Evolutionary conservation across 768 basidiomycete species (phyloP).

Genomic region (Lentinula guzmanii): DNA sequence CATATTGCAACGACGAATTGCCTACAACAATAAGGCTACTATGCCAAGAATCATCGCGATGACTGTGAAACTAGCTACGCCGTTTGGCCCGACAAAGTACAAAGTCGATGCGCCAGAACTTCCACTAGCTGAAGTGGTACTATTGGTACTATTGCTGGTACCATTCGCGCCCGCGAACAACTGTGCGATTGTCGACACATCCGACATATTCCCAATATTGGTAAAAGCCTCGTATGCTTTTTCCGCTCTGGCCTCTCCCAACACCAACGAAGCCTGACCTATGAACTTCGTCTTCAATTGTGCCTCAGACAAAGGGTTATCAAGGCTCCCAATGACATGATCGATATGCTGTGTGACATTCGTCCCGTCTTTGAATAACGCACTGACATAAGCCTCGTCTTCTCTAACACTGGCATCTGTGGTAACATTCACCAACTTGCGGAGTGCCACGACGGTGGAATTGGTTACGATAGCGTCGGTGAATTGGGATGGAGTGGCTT

Average conservation of each 20-base stretch:
- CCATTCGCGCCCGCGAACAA: constrained; percentile 2
- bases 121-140: background rate
- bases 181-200: constrained; percentile 1
- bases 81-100: background rate
- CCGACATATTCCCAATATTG: constrained; percentile 6
- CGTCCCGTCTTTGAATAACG: constrained; percentile 11
- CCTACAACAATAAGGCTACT: background rate
- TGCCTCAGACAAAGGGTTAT: constrained; percentile 12
- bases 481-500: constrained; percentile 15
- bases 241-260: constrained; percentile 13
- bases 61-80: background rate
- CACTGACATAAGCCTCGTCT: constrained; percentile 12
- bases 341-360: constrained; percentile 12
- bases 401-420: constrained; percentile 11
- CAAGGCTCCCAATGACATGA: constrained; percentile 17
- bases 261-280: constrained; percentile 13
- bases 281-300: constrained; percentile 17
- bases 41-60: background rate
- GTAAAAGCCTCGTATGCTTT: constrained; percentile 7
- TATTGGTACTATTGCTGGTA: background rate
- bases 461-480: constrained; percentile 12
- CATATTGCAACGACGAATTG: too few species aligned
- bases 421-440: constrained; percentile 14
- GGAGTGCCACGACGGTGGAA: constrained; percentile 11
- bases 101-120: background rate